phyloP scores from a whole-genome alignment of 768 basidiomycete genomes.

The Mycena epipterygia region DNA sequence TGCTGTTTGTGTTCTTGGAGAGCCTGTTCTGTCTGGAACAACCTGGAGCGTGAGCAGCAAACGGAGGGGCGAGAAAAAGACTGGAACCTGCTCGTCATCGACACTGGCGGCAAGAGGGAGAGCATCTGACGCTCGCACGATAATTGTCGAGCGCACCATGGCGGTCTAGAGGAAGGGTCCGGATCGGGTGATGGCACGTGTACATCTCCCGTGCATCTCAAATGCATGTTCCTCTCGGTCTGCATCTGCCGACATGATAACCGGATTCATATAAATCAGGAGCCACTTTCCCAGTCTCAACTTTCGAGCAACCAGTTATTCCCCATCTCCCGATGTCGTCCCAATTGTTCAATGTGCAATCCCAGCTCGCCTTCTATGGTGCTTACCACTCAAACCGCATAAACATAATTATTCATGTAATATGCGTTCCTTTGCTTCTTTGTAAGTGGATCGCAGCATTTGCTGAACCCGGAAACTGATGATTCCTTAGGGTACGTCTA shows the following conservation, averaged over 20 bases:
- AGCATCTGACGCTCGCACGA: constrained; percentile 88
- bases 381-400: constrained; percentile 89
- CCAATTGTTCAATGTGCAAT: constrained; percentile 73
- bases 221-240: too few relatives aligned
- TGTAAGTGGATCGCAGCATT: constrained; percentile 64
- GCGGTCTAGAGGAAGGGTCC: constrained; percentile 21
- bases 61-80: constrained; percentile 33
- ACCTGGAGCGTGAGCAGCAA: constrained; percentile 25
- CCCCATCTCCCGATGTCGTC: constrained; percentile 51
- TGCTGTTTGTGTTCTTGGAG: constrained; percentile 99
- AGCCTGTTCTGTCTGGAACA: constrained; percentile 86
- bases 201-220: background rate
- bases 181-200: background rate
- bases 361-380: constrained; percentile 92
- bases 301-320: constrained; percentile 4
- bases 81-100: constrained; percentile 91
- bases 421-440: constrained; percentile 86
- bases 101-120: constrained; percentile 95
- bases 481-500: constrained; percentile 1
- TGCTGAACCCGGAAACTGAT: constrained; percentile 4
- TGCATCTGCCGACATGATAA: background rate
- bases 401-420: constrained; percentile 88
- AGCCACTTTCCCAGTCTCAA: background rate
- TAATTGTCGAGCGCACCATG: constrained; percentile 91
- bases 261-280: background rate